These are phyloP conservation scores for Volvox carteri DNA, from an alignment of 163 green algal species.

Conservation along the genomic window DNA sequence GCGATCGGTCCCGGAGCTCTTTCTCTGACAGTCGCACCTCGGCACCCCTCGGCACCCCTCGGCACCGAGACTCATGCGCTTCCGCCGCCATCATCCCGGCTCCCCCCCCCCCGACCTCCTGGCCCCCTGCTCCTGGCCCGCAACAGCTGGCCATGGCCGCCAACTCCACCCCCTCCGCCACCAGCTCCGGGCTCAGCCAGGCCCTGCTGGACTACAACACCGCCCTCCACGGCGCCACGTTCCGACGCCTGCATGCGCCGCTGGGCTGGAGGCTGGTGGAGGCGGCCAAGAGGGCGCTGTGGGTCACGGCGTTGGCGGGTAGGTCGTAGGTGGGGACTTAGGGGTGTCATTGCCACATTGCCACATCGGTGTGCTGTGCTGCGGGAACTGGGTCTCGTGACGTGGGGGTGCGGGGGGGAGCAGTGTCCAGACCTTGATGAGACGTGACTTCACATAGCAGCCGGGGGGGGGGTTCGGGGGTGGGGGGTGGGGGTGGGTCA, in stretches of 20 bases:
- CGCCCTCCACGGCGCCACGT: conserved; percentile 32
- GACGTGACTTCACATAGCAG: too few relatives aligned
- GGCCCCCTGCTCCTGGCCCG: too few relatives aligned
- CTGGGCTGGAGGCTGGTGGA: conserved; percentile 30
- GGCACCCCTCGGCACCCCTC: not conserved
- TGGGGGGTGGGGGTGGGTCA: too few relatives aligned
- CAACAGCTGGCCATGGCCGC: conserved; percentile 55
- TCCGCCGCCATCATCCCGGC: not conserved
- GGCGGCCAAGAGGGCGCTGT: not conserved
- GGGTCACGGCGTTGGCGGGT: conserved; percentile 35
- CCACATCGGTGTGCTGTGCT: too few relatives aligned
- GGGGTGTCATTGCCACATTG: too few relatives aligned
- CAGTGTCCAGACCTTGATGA: too few relatives aligned
- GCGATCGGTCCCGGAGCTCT: too few relatives aligned
- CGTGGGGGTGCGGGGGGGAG: too few relatives aligned
- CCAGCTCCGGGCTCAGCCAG: conserved; percentile 41
- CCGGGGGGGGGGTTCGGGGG: too few relatives aligned
- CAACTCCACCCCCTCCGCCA: conserved; percentile 48
- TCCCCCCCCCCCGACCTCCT: not conserved
- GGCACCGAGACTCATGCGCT: too few relatives aligned
- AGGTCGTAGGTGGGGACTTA: not conserved
- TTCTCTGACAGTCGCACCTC: not conserved
- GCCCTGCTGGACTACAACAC: conserved; percentile 53
- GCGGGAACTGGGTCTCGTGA: too few relatives aligned
- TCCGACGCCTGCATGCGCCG: conserved; percentile 8